Base-by-base conservation (phyloP, 1,284 basidiomycete genomes). In the Vanrija sp. region DNA sequence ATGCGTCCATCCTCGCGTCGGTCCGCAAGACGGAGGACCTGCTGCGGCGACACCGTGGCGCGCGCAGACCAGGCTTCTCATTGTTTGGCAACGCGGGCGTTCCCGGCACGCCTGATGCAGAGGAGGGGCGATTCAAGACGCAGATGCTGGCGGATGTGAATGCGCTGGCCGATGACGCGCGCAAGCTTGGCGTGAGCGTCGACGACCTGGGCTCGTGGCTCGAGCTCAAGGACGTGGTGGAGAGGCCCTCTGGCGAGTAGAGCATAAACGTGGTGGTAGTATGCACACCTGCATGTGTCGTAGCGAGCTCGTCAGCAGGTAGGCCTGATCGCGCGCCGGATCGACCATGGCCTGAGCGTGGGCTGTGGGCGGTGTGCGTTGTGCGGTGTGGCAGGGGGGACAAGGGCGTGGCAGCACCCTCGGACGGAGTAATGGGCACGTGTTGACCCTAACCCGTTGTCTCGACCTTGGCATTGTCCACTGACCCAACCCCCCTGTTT, bases 21-120 rank as follows among this genome's bases (percentile, higher is more conserved):
- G 91, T 94, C 80, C 88, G 85, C 71, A 94, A 94, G 77, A 89
- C 88, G 2, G 90, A 96, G 65, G 90, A 94, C 65, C 86, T 89
- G 7, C 77, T 96, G 27, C 80, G 86, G 20, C 83, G 88, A 41
- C 80, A 94, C 61, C 90, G 91, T 67, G 93, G 89, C 71, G 86
- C 86, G 38, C 88, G 89, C 66, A 89, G 87, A 63, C 78, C 83
- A 0, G 80, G 85, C 0, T 88, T 91, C 69, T 66, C 64, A 2
- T 77, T 92, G 23, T 94, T 95, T 66, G 61, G 59, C 4, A 56
- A 57, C 24, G 41, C 49, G 6, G 45, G 55, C 62, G 57, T 62
- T 27, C 23, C 56, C 41, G 54, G 44, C 20, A 72, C 73, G 35
- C 10, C 37, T 5, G 47, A 35, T 20, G 35, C 22, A 4, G 78